Evolutionary conservation across 768 basidiomycete genomes (phyloP), one percentile per base, ranked within the genome.

Genomic region (Cystobasidium tubakii): DNA sequence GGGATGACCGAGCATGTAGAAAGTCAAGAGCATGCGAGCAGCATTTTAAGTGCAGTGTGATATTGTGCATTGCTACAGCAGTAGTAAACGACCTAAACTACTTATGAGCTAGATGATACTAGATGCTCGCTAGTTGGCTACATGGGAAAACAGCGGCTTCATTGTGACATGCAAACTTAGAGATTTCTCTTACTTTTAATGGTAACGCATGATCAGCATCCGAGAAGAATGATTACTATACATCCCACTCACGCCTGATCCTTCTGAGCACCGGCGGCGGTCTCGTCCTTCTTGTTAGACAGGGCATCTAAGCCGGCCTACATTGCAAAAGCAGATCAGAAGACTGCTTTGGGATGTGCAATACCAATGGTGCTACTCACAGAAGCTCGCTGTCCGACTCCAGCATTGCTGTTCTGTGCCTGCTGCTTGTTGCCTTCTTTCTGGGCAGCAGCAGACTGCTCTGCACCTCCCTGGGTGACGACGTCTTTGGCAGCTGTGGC

Each of bases 261-360:
- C 66, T 67, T 67, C 66, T 67, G 42, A n/a, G 66, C 66, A 33
- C 46, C 66, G 50, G 66, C 39, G 15, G 66, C 25, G 43, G 66
- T 67, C 66, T 67, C 66, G 50, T 67, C 66, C 19, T 43, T 53
- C 66, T 67, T 67, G 66, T 67, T 67, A 44, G 33, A 43, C 13
- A 67, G 44, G 29, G 66, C 66, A 34, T n/a, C 21, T 23, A 53
- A 10, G 34, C 42, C 66, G 33, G 66, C 66, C 66, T 67, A 27
- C 36, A 31, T n/a, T n/a, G n/a, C n/a, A n/a, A n/a, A n/a, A n/a
- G 62, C 10, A 36, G 33, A 66, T 27, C 7, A 63, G 23, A 9
- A 42, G n/a, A n/a, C n/a, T n/a, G n/a, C n/a, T n/a, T n/a, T n/a
- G n/a, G n/a, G n/a, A n/a, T n/a, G n/a, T n/a, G n/a, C n/a, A n/a